Base-by-base conservation (phyloP, 208 protist genomes). In the Wallacemonas sp. region DNA sequence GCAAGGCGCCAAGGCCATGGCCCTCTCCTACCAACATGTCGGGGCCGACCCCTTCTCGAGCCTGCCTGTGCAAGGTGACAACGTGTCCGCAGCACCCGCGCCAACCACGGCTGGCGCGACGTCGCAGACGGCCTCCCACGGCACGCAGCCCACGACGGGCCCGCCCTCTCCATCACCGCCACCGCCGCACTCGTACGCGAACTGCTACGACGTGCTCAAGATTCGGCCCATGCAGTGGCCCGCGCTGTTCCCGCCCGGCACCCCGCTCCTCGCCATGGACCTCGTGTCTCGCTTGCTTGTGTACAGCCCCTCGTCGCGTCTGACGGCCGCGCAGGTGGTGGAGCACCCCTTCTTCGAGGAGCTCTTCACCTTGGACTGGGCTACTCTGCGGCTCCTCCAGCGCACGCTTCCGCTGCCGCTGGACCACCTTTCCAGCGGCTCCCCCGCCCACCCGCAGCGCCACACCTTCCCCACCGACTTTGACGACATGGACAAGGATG, bases 331-430 rank as follows among this genome's bases (percentile, higher is more conserved):
- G 38, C 98, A 99, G 80, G 98, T 99, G 2, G 95, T 99, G 73
- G 79, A 94, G 29, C 98, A 99, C 77, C 79, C 94, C 22, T 99
- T 99, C 74, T 99, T 99, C 66, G 92, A 97, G 52, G 84, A 93
- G 10, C 70, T 99, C 2, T 91, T 95, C 44, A 36, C 81, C 5
- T 69, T 95, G 29, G 81, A 64, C 46, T 62, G 22, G 20, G 29
- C 38, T 0, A 25, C 68, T 39, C 29, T 65, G 29, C 62, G 38
- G 20, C 59, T 26, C 12, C 57, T 68, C 12, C 75, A 25, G 29
- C 7, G 22, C 7, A 28, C n/a, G 57, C 23, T 64, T 12, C 57
- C 28, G 39, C 28, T 50, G 44, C 8, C 44, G 16, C 22, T 25
- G 8, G n/a, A 11, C n/a, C n/a, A n/a, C n/a, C n/a, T n/a, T n/a